A percentile compares a stretch with the other conserved stretches of the same genome.
Evolutionary conservation across 23 red algal species (phyloP).

Genomic region (Gracilaria gracilis): DNA sequence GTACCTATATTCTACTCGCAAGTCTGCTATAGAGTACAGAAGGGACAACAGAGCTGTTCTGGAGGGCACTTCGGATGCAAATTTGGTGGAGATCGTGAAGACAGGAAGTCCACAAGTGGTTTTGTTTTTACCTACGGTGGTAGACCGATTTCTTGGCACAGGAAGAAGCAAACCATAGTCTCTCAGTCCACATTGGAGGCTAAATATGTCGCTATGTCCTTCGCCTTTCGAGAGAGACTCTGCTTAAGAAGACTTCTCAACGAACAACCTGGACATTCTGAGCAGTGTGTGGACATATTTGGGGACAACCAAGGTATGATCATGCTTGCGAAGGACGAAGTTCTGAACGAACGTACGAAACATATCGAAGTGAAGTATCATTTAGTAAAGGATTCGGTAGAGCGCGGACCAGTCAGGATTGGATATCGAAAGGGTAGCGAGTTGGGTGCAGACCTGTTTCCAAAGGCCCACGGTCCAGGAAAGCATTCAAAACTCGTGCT

Average conservation of each 20-base stretch:
- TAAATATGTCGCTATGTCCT: slow-evolving; percentile 15
- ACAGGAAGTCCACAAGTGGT: slow-evolving; percentile 22
- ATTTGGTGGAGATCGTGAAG: slow-evolving; percentile 25
- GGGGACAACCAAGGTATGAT: background rate
- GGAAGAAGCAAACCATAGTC: slow-evolving; percentile 39
- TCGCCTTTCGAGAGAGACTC: slow-evolving; percentile 13
- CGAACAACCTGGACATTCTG: background rate
- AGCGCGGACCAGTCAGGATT: no score
- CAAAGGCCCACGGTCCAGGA: no score
- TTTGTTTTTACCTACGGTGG: slow-evolving; percentile 28
- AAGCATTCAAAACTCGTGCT: no score
- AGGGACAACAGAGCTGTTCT: background rate
- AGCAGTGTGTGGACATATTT: background rate
- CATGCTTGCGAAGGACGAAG: background rate
- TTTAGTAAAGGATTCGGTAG: background rate
- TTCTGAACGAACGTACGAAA: slow-evolving; percentile 33
- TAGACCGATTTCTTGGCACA: slow-evolving; percentile 20
- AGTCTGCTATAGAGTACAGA: background rate
- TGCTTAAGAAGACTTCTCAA: slow-evolving; percentile 24
- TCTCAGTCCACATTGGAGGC: slow-evolving; percentile 31
- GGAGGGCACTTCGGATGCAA: background rate
- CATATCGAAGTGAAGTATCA: slow-evolving; percentile 56
- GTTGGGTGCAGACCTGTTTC: no score
- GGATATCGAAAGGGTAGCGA: no score
- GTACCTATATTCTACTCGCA: background rate